Base-by-base conservation (phyloP, 2,329 filamentous ascomycete genomes). In the Fusarium sambucinum region DNA sequence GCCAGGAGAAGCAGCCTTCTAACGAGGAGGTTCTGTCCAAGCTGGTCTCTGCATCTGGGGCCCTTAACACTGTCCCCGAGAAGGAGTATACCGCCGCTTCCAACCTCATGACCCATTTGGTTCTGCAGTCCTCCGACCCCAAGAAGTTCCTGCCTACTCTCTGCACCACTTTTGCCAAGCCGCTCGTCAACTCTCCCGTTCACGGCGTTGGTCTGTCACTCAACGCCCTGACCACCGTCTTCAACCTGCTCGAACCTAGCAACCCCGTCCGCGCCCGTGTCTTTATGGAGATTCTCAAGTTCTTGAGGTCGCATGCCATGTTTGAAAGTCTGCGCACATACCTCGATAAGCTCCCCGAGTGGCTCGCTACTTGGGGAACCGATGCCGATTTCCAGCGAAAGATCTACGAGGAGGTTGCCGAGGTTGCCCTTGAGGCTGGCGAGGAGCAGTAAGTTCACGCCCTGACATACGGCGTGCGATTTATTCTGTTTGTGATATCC, bases 1-100 rank as follows among this genome's bases (percentile, higher is more conserved):
- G 96, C 75, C 85, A 86, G 81, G 88, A 89, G 71, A 85, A 94
- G 82, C 88, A 89, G 76, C 73, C 76, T 19, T 73, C 79, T 54
- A 93, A 94, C 83, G 93, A 97, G 73, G 94, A 96, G 71, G 90
- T 93, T 45, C 87, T 99, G 59, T 92, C 94, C 85, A 94, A 94
- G 86, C 86, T 99, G 70, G 92, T 98, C 65, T 89, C 90, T 71
- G 92, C 92, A 59, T 93, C 93, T 54, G 82, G 87, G 54, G 87
- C 87, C 51, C 85, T 99, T 78, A 97, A 94, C 81, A 87, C 87
- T 68, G 92, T 94, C 57, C 93, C 95, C 61, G 96, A 99, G 86
- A 96, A 96, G 87, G 95, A 98, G 81, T 96, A 97, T 80, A 94
- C 93, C 64, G 91, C 95, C 62, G 93, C 95, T 65, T 97, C 97